Evolutionary conservation across 164 flowering plant genomes (phyloP), one percentile per base, ranked within the genome.

Genomic region (Platanus orientalis): DNA sequence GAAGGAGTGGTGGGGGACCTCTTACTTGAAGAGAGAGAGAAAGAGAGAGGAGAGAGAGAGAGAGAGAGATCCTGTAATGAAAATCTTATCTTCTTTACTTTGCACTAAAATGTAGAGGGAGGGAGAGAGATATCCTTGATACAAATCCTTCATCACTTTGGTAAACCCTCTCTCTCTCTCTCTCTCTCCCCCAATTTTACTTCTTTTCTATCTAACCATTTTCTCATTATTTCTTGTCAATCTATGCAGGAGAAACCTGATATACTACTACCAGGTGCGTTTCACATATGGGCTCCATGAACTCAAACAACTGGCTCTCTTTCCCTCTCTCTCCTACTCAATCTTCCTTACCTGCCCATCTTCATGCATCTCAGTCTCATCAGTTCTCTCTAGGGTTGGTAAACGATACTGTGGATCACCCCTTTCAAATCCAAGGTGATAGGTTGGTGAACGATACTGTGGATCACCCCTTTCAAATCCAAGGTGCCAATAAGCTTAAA

Each of bases 221-320:
- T 54, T 57, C 44, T 28, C 32, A 56, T 45, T 21, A 11, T 55
- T 47, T 29, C 28, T 30, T 52, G 29, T 54, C 44, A 21, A n/a
- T 27, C 20, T 60, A 27, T 70, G 54, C 66, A 62, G 69, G 65
- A 29, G 45, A 51, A 34, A 36, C 34, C 40, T 49, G 63, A 62
- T 54, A 36, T 11, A 29, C 44, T 27, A 21, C 2, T 1, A n/a
- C n/a, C n/a, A 21, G 21, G 3, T 20, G n/a, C 0, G 7, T 45
- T 17, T 14, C 28, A n/a, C 20, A 42, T 30, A 76, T 67, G 79
- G 71, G 80, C 29, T 76, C 86, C 45, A 89, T 84, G 85, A 87
- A 89, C 74, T 67, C 88, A 75, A 89, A 87, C 75, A 89, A 87
- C 77, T 89, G 94, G 96, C 88, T 89, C 9, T 83, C 90, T 0